phyloP scores from a whole-genome alignment of 2,329 filamentous ascomycete species.

The Parastagonospora avenae region DNA sequence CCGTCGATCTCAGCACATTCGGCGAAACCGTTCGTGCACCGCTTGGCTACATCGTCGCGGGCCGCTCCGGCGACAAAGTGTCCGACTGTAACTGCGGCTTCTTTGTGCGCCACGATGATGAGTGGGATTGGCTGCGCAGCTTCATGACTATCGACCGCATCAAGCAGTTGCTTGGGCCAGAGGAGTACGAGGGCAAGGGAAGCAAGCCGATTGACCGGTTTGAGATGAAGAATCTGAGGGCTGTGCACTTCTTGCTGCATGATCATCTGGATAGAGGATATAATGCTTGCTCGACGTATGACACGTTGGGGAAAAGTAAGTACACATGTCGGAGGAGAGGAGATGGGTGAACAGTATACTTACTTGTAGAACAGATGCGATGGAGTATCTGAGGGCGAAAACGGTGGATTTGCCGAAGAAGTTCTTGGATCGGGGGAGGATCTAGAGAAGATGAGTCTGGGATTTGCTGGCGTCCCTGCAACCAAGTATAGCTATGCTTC shows the following conservation, averaged over 20 bases:
- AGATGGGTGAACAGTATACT: not conserved
- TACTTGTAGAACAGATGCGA: constrained; percentile 10
- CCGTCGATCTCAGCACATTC: constrained; percentile 9
- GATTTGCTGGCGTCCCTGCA: no score
- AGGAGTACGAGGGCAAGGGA: constrained; percentile 20
- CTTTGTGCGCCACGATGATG: constrained; percentile 29
- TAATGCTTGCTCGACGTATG: constrained; percentile 18
- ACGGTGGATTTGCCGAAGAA: constrained; percentile 20
- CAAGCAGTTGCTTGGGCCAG: constrained; percentile 23
- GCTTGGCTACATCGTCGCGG: constrained; percentile 42
- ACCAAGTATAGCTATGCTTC: no score
- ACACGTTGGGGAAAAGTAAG: constrained; percentile 23
- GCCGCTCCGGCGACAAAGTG: constrained; percentile 32
- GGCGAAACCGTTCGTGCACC: constrained; percentile 34
- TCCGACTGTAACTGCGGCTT: constrained; percentile 30
- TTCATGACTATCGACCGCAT: constrained; percentile 24
- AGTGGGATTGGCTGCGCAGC: constrained; percentile 32
- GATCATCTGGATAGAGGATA: constrained; percentile 28
- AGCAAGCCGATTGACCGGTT: constrained; percentile 21
- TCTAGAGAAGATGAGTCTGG: constrained; percentile 1
- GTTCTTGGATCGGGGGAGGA: constrained; percentile 17
- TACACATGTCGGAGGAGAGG: not conserved
- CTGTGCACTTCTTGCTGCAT: constrained; percentile 32
- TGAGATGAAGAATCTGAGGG: constrained; percentile 19
- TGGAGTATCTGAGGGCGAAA: constrained; percentile 26